Base-by-base conservation (phyloP, 2,329 filamentous ascomycete species). In the Stenocarpella maydis region DNA sequence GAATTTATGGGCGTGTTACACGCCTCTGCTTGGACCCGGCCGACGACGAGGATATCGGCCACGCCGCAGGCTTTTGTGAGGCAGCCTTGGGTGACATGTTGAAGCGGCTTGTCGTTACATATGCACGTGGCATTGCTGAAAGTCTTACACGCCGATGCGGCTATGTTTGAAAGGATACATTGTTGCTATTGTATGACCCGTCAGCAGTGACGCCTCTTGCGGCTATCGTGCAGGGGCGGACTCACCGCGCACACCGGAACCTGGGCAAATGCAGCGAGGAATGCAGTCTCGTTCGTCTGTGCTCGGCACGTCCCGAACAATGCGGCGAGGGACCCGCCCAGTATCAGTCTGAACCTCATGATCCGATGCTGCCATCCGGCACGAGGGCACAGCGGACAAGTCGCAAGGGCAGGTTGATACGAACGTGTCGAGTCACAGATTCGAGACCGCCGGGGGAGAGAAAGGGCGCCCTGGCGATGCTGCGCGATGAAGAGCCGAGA, bases 1-100 rank as follows among this genome's bases (percentile, higher is more conserved):
- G 77, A 76, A n/a, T 79, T 75, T 12, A 60, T 54, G 14, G 78
- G 76, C 19, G 72, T 70, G 1, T 76, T 65, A 66, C 82, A 84
- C 17, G 75, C 74, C 24, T 76, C 71, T n/a, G 78, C 76, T 52
- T 80, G 74, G 24, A 78, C 69, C 49, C 76, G 73, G 26, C 74
- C 76, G 10, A 80, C 75, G 37, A 76, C 79, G 74, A 72, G 72
- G 66, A 72, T 70, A 9, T 80, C 77, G 14, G 74, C 45, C 4
- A 71, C 70, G 1, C 70, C 72, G 67, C 78, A 80, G 4, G n/a
- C 68, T 1, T 58, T 60, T 24, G 73, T 24, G 14, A 79, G 68
- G 50, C 78, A 80, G 4, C 34, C 19, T 37, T 74, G 69, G 3
- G 76, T 71, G 3, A 47, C 58, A 9, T 68, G 31, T 50, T 72